Evolutionary conservation across 768 basidiomycete species (phyloP), one percentile per base, ranked within the genome.

Genomic region (Chalciporus piperatus): DNA sequence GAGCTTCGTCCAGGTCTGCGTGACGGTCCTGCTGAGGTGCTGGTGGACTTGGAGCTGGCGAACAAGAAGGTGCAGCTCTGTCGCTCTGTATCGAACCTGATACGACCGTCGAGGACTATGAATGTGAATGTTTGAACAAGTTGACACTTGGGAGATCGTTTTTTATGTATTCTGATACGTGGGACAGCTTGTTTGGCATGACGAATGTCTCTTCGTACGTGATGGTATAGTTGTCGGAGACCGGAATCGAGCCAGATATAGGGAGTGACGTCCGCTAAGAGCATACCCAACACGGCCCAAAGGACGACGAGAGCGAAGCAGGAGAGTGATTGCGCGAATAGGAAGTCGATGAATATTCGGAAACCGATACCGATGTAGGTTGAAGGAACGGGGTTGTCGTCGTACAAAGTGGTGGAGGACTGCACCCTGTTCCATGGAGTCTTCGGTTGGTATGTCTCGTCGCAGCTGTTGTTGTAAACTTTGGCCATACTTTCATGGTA

Each of bases 321-420:
- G 25, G 68, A 68, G 39, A 79, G 33, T 53, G 74, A 79, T 39
- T 83, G 81, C 3, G 85, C 86, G 64, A 85, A 72, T 41, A 85
- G 68, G 49, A 86, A 80, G 70, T 91, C 88, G 52, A 87, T 71
- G 60, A 87, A 82, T 48, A 89, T 75, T n/a, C 89, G 75, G 45
- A 88, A 78, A 32, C 71, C 83, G 52, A 82, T 80, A 13, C 79
- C 84, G 48, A 89, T 69, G 66, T 83, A 87, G 8, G 66, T 89
- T 87, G 50, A 75, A 72, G 1, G 87, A 87, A 48, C 51, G 62
- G 28, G 86, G 85, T 68, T 76, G 77, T 63, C 85, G 85, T 54
- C 77, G 78, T 56, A 87, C 67, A 65, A 87, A 89, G 58, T 89
- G 88, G 37, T 82, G 79, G 50, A 88, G 73, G 33, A 89, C 81